Evolutionary conservation across 1,284 basidiomycete genomes (phyloP).

Genomic region (Ganoderma boninense): DNA sequence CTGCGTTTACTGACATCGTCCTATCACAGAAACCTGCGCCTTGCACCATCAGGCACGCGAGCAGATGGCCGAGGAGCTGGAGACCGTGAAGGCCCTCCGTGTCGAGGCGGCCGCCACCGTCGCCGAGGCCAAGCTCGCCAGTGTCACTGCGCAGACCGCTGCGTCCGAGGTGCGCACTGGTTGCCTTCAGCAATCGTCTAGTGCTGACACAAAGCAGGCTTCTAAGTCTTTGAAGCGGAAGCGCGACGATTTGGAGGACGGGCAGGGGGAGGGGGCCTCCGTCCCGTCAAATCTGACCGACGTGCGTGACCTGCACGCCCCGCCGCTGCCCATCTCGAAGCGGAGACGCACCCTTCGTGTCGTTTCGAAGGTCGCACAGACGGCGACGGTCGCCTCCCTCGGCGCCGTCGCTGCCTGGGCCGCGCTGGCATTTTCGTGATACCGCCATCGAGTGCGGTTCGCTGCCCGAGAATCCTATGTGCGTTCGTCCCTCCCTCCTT

Average conservation of each 20-base stretch:
- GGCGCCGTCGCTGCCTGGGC: conserved; percentile 76
- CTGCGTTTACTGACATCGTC: not conserved
- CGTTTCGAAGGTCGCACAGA: conserved; percentile 55
- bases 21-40: conserved; percentile 42
- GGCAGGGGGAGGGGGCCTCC: conserved; percentile 12
- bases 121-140: conserved; percentile 33
- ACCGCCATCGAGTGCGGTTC: not conserved
- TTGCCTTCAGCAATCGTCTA: not conserved
- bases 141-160: conserved; percentile 38
- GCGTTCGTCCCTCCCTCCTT: not conserved
- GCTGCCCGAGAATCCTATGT: not conserved
- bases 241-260: conserved; percentile 35
- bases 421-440: conserved; percentile 61
- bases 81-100: conserved; percentile 41
- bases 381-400: conserved; percentile 63
- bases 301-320: not conserved
- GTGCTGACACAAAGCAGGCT: conserved; percentile 35
- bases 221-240: conserved; percentile 44
- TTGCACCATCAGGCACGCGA: conserved; percentile 44
- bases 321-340: conserved; percentile 36
- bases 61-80: conserved; percentile 44
- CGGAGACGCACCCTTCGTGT: conserved; percentile 55
- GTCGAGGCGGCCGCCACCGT: conserved; percentile 41
- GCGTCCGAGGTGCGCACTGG: conserved; percentile 34
- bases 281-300: not conserved